Evolutionary conservation across 1,284 basidiomycete genomes (phyloP).

Genomic region (Pseudozyma pruni): DNA sequence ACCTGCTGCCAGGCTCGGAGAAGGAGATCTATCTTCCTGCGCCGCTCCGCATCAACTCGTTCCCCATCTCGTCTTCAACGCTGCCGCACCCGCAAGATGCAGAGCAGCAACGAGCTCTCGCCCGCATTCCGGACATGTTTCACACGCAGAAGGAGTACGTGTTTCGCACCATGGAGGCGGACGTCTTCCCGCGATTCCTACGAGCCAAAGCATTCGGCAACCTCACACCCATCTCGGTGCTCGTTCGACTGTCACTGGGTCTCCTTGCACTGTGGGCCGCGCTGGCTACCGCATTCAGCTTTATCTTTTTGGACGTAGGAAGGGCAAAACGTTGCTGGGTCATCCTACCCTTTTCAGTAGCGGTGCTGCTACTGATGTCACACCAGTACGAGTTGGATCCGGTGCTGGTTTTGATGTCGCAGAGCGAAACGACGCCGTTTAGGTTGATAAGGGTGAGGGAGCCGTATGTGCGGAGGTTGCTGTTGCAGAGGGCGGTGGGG

Average conservation of each 20-base stretch:
- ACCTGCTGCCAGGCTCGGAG: slow-evolving; percentile 76
- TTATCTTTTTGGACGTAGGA: slow-evolving; percentile 91
- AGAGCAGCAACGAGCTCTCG: slow-evolving; percentile 79
- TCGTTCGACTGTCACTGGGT: slow-evolving; percentile 78
- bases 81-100: slow-evolving; percentile 76
- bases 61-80: slow-evolving; percentile 72
- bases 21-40: slow-evolving; percentile 90
- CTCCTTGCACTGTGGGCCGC: slow-evolving; percentile 90
- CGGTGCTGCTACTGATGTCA: slow-evolving; percentile 86
- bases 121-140: slow-evolving; percentile 95
- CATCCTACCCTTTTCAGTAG: slow-evolving; percentile 92
- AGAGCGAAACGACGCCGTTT: slow-evolving; percentile 77
- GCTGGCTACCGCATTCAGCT: slow-evolving; percentile 85
- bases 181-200: slow-evolving; percentile 90
- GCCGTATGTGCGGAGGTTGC: slow-evolving; percentile 87
- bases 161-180: slow-evolving; percentile 95
- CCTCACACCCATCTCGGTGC: slow-evolving; percentile 86
- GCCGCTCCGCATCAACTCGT: slow-evolving; percentile 61
- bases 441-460: slow-evolving; percentile 87
- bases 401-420: slow-evolving; percentile 71
- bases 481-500: slow-evolving; percentile 86
- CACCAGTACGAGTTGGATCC: slow-evolving; percentile 98
- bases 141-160: slow-evolving; percentile 95
- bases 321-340: slow-evolving; percentile 93
- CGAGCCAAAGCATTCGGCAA: slow-evolving; percentile 97